These are phyloP conservation scores for Xylariaceae sp. DNA, from an alignment of 2,329 filamentous ascomycete genomes.

Conservation along the genomic window DNA sequence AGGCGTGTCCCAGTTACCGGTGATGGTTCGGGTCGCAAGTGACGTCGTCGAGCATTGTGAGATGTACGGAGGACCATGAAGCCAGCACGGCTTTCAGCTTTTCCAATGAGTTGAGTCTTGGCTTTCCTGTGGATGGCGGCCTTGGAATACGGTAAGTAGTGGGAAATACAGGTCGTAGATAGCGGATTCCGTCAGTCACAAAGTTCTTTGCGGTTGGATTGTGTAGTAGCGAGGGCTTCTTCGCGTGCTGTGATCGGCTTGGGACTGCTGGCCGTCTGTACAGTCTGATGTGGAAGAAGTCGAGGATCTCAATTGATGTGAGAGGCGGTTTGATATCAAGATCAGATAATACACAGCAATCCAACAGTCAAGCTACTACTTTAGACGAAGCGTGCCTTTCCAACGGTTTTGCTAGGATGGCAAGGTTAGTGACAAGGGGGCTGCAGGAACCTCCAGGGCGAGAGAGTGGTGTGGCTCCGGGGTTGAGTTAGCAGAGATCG, in stretches of 20 bases:
- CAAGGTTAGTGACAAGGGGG: constrained; percentile 16
- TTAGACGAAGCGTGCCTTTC: constrained; percentile 16
- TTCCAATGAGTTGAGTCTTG: background rate
- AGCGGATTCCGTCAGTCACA: background rate
- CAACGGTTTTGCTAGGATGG: constrained; percentile 23
- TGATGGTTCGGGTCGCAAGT: background rate
- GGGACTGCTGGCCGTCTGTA: constrained; percentile 1
- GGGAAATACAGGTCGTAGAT: background rate
- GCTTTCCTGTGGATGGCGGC: background rate
- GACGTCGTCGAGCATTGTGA: background rate
- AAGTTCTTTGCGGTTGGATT: background rate
- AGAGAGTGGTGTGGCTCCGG: constrained; percentile 20
- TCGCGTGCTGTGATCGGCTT: background rate
- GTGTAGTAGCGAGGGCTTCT: too few species aligned
- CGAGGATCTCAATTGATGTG: constrained; percentile 10
- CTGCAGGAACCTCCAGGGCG: constrained; percentile 20
- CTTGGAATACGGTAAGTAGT: background rate
- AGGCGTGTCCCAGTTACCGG: background rate
- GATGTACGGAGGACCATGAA: background rate
- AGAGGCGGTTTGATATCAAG: constrained; percentile 21
- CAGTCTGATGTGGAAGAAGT: constrained; percentile 4
- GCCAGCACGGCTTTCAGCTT: background rate
- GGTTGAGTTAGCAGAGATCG: constrained; percentile 16
- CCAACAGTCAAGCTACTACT: background rate
- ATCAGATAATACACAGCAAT: constrained; percentile 19